These are phyloP conservation scores for Xylariaceae sp. DNA, from an alignment of 2,329 filamentous ascomycete species.

Conservation along the genomic window DNA sequence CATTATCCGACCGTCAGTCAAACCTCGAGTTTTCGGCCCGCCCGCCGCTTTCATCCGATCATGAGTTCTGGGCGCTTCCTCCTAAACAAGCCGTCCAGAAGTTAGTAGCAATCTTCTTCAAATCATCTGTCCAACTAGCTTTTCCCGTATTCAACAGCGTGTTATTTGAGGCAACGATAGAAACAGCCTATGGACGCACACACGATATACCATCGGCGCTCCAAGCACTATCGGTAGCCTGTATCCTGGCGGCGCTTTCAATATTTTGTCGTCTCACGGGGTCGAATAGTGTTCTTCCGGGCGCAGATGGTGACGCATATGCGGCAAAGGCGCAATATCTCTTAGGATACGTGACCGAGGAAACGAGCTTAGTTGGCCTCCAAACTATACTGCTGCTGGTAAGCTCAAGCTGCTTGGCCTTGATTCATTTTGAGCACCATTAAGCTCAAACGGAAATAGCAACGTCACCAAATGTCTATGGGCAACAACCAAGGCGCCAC, in stretches of 20 bases:
- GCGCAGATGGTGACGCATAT: not conserved
- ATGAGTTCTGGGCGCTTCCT: constrained; percentile 1
- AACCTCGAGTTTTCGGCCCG: not conserved
- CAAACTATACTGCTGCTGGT: not conserved
- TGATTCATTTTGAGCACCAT: not conserved
- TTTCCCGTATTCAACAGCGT: not conserved
- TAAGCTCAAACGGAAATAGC: not conserved
- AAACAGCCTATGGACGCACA: not conserved
- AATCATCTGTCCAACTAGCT: not conserved
- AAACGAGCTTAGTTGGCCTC: constrained; percentile 1
- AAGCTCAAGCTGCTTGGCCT: not conserved
- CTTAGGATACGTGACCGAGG: not conserved
- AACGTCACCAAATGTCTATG: not conserved
- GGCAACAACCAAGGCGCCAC: not conserved
- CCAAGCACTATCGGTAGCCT: not conserved
- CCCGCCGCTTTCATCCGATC: not conserved
- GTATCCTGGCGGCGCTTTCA: not conserved
- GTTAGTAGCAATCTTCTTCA: not conserved
- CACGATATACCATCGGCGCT: not conserved
- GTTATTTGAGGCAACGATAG: constrained; percentile 2
- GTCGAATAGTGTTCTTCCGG: not conserved
- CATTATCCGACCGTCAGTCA: not conserved
- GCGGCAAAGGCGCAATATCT: not conserved
- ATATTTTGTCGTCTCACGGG: not conserved
- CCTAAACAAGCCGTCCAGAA: not conserved